These are phyloP conservation scores for Fomitopsis serialis DNA, from an alignment of 768 basidiomycete species.

Conservation along the genomic window DNA sequence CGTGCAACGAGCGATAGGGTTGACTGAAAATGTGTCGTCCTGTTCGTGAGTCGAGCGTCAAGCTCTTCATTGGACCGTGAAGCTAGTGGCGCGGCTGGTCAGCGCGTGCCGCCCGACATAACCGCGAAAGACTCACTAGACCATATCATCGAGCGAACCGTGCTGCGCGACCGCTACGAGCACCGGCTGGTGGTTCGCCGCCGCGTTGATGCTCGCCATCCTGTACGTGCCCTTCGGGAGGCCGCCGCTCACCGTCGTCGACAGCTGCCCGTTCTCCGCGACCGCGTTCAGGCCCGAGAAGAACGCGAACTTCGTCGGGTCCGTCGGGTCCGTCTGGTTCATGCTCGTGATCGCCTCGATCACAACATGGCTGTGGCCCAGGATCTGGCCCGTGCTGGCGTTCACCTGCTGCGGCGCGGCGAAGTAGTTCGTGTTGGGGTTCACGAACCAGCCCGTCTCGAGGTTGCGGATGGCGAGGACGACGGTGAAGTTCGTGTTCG, in stretches of 20 bases:
- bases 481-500: constrained; percentile 49
- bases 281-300: constrained; percentile 50
- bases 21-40: not conserved
- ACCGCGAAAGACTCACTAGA: constrained; percentile 23
- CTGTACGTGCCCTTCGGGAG: constrained; percentile 49
- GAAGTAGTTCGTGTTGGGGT: constrained; percentile 46
- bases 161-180: constrained; percentile 33
- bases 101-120: not conserved
- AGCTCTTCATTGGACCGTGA: constrained; percentile 12
- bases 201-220: constrained; percentile 37
- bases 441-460: constrained; percentile 53
- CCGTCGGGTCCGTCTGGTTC: constrained; percentile 40
- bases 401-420: constrained; percentile 49
- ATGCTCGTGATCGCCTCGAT: constrained; percentile 47
- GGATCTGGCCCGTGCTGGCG: constrained; percentile 38
- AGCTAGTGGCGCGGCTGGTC: constrained; percentile 2
- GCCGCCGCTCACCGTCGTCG: constrained; percentile 45
- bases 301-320: constrained; percentile 51
- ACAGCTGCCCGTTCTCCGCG: constrained; percentile 39
- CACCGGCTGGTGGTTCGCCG: constrained; percentile 37
- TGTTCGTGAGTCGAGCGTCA: not conserved
- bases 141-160: constrained; percentile 30
- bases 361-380: constrained; percentile 62
- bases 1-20: not conserved
- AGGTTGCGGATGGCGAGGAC: constrained; percentile 39